Base-by-base conservation (phyloP, 495 filamentous ascomycete genomes). In the Xylaria castorea region DNA sequence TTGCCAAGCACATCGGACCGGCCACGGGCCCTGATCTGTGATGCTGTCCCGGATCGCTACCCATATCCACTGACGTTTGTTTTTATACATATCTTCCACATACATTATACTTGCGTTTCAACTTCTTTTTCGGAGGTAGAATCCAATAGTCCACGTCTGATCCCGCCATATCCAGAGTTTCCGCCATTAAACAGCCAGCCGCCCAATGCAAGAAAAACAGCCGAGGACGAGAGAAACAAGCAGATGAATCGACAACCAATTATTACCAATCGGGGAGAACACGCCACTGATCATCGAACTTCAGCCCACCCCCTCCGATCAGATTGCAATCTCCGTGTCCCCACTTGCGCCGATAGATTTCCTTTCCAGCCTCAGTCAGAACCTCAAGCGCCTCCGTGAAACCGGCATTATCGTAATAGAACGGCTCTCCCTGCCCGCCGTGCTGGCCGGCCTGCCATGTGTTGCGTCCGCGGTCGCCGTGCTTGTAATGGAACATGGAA, bases 351-450 rank as follows among this genome's bases (percentile, higher is more conserved):
- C 80, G 81, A 68, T 82, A 90, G 0, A 91, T 80, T 9, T 80
- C 78, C 65, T 83, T 78, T 0, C 89, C 89, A 32, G 84, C 80
- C 51, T 89, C 84, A 20, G 87, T 90, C 66, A 85, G 80, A 73
- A 89, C 81, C 12, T 80, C 73, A 27, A 89, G 79, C n/a, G 83
- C 87, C 42, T 81, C 81, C 18, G 87, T 84, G 67, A 91, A 86
- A 2, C 88, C 89, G 12, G 75, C 81, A 0, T 84, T 74, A 65
- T 88, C 83, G 66, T 89, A 82, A 75, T 90, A 89, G 60, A 85
- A 92, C 6, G 87, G 87, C 75, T 92, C 90, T 6, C 89, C 90
- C 62, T 85, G 73, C 0, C 89, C 90, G 27, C 90, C 90, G 14
- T 76, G 83, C 76, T 91, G 89, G 44, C 80, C 79, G 3, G 74